Evolutionary conservation across 2,329 filamentous ascomycete species (phyloP), one percentile per base, ranked within the genome.

Genomic region (Phaeosphaeriaceae sp.): DNA sequence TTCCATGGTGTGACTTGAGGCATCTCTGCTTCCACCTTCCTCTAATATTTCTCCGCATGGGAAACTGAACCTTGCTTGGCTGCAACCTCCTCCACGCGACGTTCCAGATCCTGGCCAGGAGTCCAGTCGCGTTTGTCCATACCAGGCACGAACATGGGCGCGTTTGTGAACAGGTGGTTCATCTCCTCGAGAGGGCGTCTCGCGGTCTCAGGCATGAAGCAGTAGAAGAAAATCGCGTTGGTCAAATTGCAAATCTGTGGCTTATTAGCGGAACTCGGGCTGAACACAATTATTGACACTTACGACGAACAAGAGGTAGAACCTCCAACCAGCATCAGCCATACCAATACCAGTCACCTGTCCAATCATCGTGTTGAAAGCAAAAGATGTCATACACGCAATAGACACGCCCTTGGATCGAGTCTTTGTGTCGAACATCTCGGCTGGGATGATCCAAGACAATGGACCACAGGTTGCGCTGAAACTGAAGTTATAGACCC

Each of bases 401-500:
- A 93, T 87, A 1, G 88, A 89, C 1, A 93, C 90, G 67, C 90
- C 91, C 80, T 92, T 92, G 54, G 87, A 84, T 42, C 91, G 85
- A 0, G 90, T 93, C 61, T 88, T 86, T 2, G 89, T 93, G 76
- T 93, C 91, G 78, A 93, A 93, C 43, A 92, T 89, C 72, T 92
- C 90, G 51, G 90, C 88, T 0, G 86, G 86, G 60, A 89, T 87
- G 55, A 86, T 85, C 84, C 84, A 87, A 21, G 85, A 83, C 1
- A 93, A 78, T 0, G 91, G 90, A 22, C 91, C 91, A 59, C 89
- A 91, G 1, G 89, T 90, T 32, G 85, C 84, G 3, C 85, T 89
- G 82, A 92, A 93, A 44, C 84, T 89, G 80, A 93, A 90, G 78
- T 94, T 93, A 83, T 92, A 94, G 1, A 91, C 74, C 91, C 91